Evolutionary conservation across 2,329 filamentous ascomycete genomes (phyloP).

Genomic region (Spiromastix sp.): DNA sequence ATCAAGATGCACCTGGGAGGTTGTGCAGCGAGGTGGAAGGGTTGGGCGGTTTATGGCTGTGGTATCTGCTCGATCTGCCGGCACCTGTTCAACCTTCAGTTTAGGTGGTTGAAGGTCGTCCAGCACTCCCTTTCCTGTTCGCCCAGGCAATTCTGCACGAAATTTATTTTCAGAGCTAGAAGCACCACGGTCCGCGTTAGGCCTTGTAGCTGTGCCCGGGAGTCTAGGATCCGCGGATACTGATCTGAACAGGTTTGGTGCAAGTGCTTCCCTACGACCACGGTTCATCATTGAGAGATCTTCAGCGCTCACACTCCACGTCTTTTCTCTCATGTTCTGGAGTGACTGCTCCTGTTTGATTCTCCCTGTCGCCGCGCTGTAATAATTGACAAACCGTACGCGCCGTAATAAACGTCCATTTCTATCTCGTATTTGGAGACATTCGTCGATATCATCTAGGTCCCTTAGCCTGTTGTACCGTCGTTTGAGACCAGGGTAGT

Average conservation of each 20-base stretch:
- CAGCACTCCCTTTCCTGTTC: conserved; percentile 15
- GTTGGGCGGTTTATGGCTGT: neutral
- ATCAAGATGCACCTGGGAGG: neutral
- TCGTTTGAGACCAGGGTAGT: conserved; percentile 58
- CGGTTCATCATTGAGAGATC: neutral
- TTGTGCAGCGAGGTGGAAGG: neutral
- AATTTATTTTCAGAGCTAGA: conserved; percentile 42
- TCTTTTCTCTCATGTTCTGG: neutral
- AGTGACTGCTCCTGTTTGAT: conserved; percentile 38
- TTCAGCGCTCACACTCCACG: neutral
- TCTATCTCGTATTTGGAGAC: conserved; percentile 24
- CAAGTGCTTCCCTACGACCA: neutral
- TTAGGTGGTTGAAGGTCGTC: conserved; percentile 24
- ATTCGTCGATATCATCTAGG: conserved; percentile 60
- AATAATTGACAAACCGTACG: conserved; percentile 81
- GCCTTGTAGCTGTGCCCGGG: too few relatives aligned
- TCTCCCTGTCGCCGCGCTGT: conserved; percentile 71
- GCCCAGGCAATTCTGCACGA: conserved; percentile 15
- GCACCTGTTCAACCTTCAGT: conserved; percentile 1
- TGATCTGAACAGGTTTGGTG: neutral
- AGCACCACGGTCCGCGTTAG: too few relatives aligned
- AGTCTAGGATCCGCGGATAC: conserved; percentile 28
- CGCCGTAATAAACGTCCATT: conserved; percentile 26
- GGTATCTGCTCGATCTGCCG: neutral
- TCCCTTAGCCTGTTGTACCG: conserved; percentile 61